Evolutionary conservation across 2,329 filamentous ascomycete genomes (phyloP).

Genomic region (Alternaria infectoria): DNA sequence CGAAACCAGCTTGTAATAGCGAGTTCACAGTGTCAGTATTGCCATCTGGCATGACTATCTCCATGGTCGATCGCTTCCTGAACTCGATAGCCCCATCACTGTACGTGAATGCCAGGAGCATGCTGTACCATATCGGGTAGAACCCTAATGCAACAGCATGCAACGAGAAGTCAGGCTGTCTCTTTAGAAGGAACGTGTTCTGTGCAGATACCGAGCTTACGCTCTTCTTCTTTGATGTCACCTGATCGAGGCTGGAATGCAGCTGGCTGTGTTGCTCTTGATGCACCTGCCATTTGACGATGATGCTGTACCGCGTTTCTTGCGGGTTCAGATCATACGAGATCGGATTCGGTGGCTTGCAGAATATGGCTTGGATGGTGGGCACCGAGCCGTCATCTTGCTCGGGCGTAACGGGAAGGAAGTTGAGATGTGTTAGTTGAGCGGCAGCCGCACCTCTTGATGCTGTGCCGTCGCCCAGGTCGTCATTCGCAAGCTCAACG

Average conservation of each 20-base stretch:
- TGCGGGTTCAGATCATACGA: slow-evolving; percentile 59
- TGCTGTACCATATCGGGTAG: slow-evolving; percentile 72
- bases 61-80: slow-evolving; percentile 76
- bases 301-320: slow-evolving; percentile 72
- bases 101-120: slow-evolving; percentile 73
- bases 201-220: slow-evolving; percentile 43
- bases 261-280: slow-evolving; percentile 67
- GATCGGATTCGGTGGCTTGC: slow-evolving; percentile 56
- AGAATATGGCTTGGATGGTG: slow-evolving; percentile 76
- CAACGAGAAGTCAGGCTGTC: slow-evolving; percentile 70
- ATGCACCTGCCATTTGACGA: slow-evolving; percentile 82
- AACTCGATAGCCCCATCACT: slow-evolving; percentile 84
- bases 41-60: slow-evolving; percentile 68
- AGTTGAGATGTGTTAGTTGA: slow-evolving; percentile 72
- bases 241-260: slow-evolving; percentile 78
- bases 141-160: slow-evolving; percentile 75
- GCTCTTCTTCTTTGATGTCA: slow-evolving; percentile 69
- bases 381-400: slow-evolving; percentile 64
- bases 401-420: slow-evolving; percentile 72
- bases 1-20: slow-evolving; percentile 79
- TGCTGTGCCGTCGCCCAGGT: slow-evolving; percentile 30
- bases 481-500: slow-evolving; percentile 26
- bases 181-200: slow-evolving; percentile 52
- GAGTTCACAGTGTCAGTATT: slow-evolving; percentile 71
- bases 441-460: slow-evolving; percentile 37